Conservation (phyloP, 331 rosid genomes). For the Rhamnella rubrinervis region DNA sequence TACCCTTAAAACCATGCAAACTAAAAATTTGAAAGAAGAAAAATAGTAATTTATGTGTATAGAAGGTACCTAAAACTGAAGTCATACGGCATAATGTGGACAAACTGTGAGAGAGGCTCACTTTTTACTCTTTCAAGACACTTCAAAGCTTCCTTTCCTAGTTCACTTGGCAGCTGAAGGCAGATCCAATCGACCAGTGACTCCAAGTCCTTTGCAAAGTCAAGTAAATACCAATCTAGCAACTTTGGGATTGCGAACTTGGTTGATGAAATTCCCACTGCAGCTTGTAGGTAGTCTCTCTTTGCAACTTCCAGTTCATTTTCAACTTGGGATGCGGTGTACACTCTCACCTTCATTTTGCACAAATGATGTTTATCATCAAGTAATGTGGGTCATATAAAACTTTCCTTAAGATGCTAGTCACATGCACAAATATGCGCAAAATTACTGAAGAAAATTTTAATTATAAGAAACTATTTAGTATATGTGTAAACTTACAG, state of each 20-base stretch:
- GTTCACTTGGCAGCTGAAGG: constrained; percentile 74
- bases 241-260: constrained; percentile 69
- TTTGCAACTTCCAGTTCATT: constrained; percentile 74
- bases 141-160: constrained; percentile 64
- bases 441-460: neutral
- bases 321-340: constrained; percentile 68
- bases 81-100: constrained; percentile 70
- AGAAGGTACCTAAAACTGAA: constrained; percentile 83
- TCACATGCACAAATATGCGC: neutral
- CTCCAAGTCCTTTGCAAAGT: constrained; percentile 83
- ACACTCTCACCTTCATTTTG: constrained; percentile 72
- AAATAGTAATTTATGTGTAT: constrained; percentile 28
- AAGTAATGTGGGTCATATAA: constrained; percentile 6
- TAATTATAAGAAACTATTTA: neutral
- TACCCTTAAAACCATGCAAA: constrained; percentile 1
- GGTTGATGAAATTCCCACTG: constrained; percentile 58
- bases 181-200: constrained; percentile 80
- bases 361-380: constrained; percentile 7
- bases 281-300: constrained; percentile 76
- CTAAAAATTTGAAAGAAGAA: neutral
- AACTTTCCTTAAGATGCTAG: neutral
- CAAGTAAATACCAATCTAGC: constrained; percentile 84
- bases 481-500: constrained; percentile 57
- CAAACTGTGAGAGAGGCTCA: constrained; percentile 50
- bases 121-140: constrained; percentile 56